Evolutionary conservation across 2,329 filamentous ascomycete genomes (phyloP).

Genomic region (Myotisia sp.): DNA sequence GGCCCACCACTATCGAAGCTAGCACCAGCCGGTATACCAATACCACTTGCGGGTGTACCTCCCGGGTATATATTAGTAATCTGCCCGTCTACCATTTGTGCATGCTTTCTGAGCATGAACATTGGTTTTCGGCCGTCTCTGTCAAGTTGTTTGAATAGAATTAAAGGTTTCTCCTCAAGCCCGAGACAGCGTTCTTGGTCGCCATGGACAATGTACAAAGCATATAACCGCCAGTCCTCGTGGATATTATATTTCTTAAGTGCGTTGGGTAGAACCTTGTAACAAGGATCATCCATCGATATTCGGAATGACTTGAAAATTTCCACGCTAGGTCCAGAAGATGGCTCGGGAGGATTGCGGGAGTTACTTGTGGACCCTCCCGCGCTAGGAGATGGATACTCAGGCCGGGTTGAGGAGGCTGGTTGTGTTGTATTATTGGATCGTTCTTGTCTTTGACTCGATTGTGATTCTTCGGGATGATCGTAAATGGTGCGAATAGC

Average conservation of each 20-base stretch:
- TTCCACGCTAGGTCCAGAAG: slow-evolving; percentile 51
- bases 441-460: slow-evolving; percentile 21
- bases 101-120: slow-evolving; percentile 80
- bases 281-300: slow-evolving; percentile 93
- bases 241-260: slow-evolving; percentile 98
- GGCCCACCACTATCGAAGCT: background rate
- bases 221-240: slow-evolving; percentile 93
- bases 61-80: slow-evolving; percentile 16
- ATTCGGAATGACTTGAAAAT: slow-evolving; percentile 99
- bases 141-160: slow-evolving; percentile 92
- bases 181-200: slow-evolving; percentile 90
- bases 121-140: slow-evolving; percentile 96
- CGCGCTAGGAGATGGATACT: slow-evolving; percentile 16
- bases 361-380: slow-evolving; percentile 5
- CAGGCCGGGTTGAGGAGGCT: slow-evolving; percentile 18
- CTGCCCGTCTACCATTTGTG: slow-evolving; percentile 39
- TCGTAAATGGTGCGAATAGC: slow-evolving; percentile 23
- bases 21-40: slow-evolving; percentile 9
- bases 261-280: slow-evolving; percentile 89
- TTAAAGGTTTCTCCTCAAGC: slow-evolving; percentile 82
- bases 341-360: slow-evolving; percentile 13
- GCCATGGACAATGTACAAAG: slow-evolving; percentile 96
- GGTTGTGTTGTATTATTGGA: slow-evolving; percentile 17
- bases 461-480: slow-evolving; percentile 25
- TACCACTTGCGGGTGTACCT: slow-evolving; percentile 1